Evolutionary conservation across 208 protist genomes (phyloP).

Genomic region (Crithidia bombi): DNA sequence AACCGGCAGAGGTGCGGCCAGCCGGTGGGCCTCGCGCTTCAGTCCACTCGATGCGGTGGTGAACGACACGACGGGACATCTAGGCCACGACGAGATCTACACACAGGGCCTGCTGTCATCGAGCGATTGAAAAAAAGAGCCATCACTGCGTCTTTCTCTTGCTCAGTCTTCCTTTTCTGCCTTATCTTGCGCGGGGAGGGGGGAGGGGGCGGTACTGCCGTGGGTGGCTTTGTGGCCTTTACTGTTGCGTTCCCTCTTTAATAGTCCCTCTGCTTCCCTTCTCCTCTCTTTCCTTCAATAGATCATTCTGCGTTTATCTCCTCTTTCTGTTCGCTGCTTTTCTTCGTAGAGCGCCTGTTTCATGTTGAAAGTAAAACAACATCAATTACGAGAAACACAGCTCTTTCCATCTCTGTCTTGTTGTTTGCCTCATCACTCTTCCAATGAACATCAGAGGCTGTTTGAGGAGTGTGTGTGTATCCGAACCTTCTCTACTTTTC

Average conservation of each 20-base stretch:
- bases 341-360: too few relatives aligned
- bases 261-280: background rate
- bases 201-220: too few relatives aligned
- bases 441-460: too few relatives aligned
- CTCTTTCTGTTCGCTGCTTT: background rate
- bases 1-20: slow-evolving; percentile 26
- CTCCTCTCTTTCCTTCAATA: background rate
- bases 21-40: slow-evolving; percentile 58
- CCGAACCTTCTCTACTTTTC: too few relatives aligned
- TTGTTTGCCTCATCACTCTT: too few relatives aligned
- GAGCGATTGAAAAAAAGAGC: slow-evolving; percentile 26
- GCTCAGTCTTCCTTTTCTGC: background rate
- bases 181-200: background rate
- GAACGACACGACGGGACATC: slow-evolving; percentile 24
- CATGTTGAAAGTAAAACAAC: too few relatives aligned
- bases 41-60: slow-evolving; percentile 60
- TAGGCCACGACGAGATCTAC: slow-evolving; percentile 5
- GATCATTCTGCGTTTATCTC: background rate
- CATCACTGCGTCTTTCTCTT: background rate
- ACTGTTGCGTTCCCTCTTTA: background rate
- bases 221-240: too few relatives aligned
- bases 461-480: too few relatives aligned
- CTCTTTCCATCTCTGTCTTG: too few relatives aligned
- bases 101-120: slow-evolving; percentile 26
- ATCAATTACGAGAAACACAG: too few relatives aligned